Evolutionary conservation across 768 basidiomycete genomes (phyloP).

Genomic region (Suillus alpinus): DNA sequence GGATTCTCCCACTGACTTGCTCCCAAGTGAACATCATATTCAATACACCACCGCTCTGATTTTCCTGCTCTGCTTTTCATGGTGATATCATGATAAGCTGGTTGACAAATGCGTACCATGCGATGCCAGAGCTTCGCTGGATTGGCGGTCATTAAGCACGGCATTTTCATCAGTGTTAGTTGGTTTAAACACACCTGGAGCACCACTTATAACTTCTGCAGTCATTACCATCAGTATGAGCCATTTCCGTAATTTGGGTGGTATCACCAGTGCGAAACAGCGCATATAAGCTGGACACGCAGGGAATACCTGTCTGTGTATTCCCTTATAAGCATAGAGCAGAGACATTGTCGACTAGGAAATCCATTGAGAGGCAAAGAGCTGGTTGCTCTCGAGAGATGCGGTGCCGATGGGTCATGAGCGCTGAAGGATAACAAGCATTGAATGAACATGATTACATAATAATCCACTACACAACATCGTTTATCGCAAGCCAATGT

Average conservation of each 20-base stretch:
- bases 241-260: slow-evolving; percentile 41
- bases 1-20: slow-evolving; percentile 97
- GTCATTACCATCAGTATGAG: slow-evolving; percentile 61
- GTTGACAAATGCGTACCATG: slow-evolving; percentile 87
- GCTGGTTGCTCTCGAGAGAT: background rate
- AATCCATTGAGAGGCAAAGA: background rate
- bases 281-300: slow-evolving; percentile 13
- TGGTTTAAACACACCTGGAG: slow-evolving; percentile 57
- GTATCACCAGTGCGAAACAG: slow-evolving; percentile 24
- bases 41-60: slow-evolving; percentile 87
- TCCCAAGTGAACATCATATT: slow-evolving; percentile 89
- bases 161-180: background rate
- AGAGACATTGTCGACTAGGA: slow-evolving; percentile 57
- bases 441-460: too few relatives aligned
- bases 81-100: slow-evolving; percentile 87
- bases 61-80: slow-evolving; percentile 93
- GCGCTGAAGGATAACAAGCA: too few relatives aligned
- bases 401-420: too few relatives aligned
- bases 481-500: too few relatives aligned
- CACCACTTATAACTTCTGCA: slow-evolving; percentile 83
- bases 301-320: slow-evolving; percentile 17
- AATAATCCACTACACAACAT: too few relatives aligned
- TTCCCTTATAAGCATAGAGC: slow-evolving; percentile 42
- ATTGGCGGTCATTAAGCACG: background rate
- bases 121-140: slow-evolving; percentile 84